Conservation (phyloP, 2,329 filamentous ascomycete species). For the Penicillium vulpinum region DNA sequence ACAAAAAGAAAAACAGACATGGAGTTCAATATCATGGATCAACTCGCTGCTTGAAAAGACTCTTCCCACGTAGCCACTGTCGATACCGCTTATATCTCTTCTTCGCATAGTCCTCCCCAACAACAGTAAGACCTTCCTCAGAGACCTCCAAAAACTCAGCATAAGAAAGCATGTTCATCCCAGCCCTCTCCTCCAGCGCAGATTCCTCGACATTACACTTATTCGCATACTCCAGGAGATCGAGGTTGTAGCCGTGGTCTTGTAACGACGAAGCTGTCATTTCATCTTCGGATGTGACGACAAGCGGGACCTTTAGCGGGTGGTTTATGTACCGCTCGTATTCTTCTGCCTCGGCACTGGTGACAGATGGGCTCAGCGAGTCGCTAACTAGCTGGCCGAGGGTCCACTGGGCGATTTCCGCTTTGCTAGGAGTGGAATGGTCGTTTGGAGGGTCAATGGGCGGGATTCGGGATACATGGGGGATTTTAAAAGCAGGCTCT, state of each 20-base stretch:
- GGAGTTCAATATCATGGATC: constrained; percentile 35
- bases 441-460: constrained; percentile 45
- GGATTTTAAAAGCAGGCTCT: constrained; percentile 40
- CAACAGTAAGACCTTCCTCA: constrained; percentile 83
- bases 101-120: constrained; percentile 81
- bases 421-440: constrained; percentile 71
- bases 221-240: constrained; percentile 79
- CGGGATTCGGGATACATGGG: constrained; percentile 22
- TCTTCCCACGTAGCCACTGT: constrained; percentile 94
- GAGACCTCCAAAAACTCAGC: constrained; percentile 72
- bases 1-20: neutral
- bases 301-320: constrained; percentile 80
- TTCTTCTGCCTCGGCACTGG: constrained; percentile 73
- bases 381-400: constrained; percentile 82
- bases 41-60: constrained; percentile 85
- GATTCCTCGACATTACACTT: constrained; percentile 64
- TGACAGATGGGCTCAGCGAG: constrained; percentile 82
- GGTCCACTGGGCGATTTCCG: constrained; percentile 77
- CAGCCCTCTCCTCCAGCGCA: constrained; percentile 45
- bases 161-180: constrained; percentile 72
- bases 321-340: constrained; percentile 88
- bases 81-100: constrained; percentile 96
- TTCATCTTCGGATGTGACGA: constrained; percentile 47
- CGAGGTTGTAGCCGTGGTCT: constrained; percentile 51
- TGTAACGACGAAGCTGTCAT: constrained; percentile 37